Percentiles rank a stretch among this genome's conserved stretches.
Conservation (phyloP, 768 basidiomycete species). For the Hortiboletus campestris region DNA sequence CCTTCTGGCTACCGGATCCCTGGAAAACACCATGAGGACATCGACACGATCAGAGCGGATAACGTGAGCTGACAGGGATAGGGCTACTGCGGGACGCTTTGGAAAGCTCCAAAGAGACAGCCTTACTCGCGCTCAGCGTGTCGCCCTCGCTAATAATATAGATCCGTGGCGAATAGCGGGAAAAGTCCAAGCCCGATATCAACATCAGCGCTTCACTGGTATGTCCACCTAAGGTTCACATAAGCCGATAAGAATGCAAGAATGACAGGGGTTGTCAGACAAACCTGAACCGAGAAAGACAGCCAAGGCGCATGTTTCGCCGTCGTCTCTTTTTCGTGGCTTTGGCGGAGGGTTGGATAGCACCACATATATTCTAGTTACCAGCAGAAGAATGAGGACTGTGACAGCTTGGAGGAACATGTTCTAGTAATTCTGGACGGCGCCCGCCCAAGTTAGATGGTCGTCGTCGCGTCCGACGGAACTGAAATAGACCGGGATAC, state of each 20-base stretch:
- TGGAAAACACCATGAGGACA: conserved; percentile 11
- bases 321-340: conserved; percentile 8
- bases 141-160: conserved; percentile 88
- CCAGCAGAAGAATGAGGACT: conserved; percentile 12
- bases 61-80: conserved; percentile 15
- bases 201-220: conserved; percentile 83
- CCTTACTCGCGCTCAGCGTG: conserved; percentile 70
- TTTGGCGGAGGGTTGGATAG: conserved; percentile 12
- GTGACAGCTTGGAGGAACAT: conserved; percentile 16
- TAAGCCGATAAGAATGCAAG: conserved; percentile 6
- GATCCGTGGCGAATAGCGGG: conserved; percentile 69
- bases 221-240: conserved; percentile 72
- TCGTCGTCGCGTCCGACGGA: not conserved
- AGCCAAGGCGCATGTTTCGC: conserved; percentile 52
- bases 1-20: not conserved
- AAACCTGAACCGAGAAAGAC: conserved; percentile 93
- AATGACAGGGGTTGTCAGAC: conserved; percentile 16
- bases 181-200: conserved; percentile 67
- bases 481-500: not conserved
- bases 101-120: conserved; percentile 55
- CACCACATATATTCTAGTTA: conserved; percentile 19
- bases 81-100: conserved; percentile 8
- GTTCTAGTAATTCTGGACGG: not conserved
- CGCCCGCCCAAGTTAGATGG: not conserved
- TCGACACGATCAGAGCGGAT: not conserved